These are phyloP conservation scores for Cystobasidium sp. DNA, from an alignment of 1,284 basidiomycete genomes.

Conservation along the genomic window DNA sequence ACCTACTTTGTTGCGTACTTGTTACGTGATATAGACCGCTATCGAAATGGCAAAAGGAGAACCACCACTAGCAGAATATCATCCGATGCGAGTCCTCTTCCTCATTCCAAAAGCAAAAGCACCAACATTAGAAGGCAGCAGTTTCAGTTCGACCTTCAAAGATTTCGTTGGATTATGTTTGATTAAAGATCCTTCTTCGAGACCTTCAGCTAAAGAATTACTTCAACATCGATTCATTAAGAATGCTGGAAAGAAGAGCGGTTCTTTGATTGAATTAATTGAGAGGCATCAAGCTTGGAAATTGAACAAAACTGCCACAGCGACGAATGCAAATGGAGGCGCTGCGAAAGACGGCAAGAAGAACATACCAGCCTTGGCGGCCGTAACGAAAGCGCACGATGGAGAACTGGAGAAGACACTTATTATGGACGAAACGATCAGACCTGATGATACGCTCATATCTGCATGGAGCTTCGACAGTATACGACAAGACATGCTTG, in stretches of 20 bases:
- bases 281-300: constrained; percentile 60
- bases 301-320: background rate
- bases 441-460: constrained; percentile 65
- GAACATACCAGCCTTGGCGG: constrained; percentile 19
- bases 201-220: constrained; percentile 87
- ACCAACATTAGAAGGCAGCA: constrained; percentile 77
- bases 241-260: constrained; percentile 70
- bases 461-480: constrained; percentile 98
- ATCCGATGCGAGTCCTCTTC: constrained; percentile 61
- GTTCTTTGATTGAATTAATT: constrained; percentile 80
- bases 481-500: constrained; percentile 64
- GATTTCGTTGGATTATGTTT: constrained; percentile 90
- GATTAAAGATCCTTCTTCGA: constrained; percentile 85
- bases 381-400: background rate
- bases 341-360: constrained; percentile 40
- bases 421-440: constrained; percentile 50
- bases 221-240: constrained; percentile 91
- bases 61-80: constrained; percentile 60
- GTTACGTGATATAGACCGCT: constrained; percentile 48
- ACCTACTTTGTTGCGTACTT: background rate
- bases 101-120: constrained; percentile 70
- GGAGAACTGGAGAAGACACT: constrained; percentile 26
- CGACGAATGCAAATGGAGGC: constrained; percentile 43
- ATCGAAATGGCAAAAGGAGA: constrained; percentile 60
- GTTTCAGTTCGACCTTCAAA: constrained; percentile 81